phyloP scores from a whole-genome alignment of 805 yeast species.

The Pichia scutulata region DNA sequence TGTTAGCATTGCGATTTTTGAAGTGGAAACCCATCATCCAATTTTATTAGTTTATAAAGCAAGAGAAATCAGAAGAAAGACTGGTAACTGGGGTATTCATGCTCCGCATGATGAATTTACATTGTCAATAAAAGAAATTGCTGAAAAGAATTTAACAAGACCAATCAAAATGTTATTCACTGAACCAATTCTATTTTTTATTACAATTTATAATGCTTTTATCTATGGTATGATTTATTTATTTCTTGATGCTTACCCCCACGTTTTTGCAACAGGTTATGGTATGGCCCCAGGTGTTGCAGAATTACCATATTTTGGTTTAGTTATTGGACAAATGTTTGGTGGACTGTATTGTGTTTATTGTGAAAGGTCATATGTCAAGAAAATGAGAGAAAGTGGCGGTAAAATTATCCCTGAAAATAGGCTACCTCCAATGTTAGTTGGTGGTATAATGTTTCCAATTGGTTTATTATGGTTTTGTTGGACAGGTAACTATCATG shows the following conservation, averaged over 20 bases:
- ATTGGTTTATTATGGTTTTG: slow-evolving; percentile 79
- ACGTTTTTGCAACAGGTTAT: slow-evolving; percentile 58
- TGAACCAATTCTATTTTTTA: slow-evolving; percentile 66
- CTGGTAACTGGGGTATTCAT: slow-evolving; percentile 77
- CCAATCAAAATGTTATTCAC: slow-evolving; percentile 59
- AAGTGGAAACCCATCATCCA: slow-evolving; percentile 68
- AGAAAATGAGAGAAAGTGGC: slow-evolving; percentile 41
- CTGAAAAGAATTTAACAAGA: slow-evolving; percentile 54
- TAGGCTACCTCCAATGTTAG: slow-evolving; percentile 68
- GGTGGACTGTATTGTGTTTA: slow-evolving; percentile 49
- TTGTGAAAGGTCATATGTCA: slow-evolving; percentile 47
- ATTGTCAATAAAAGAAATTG: slow-evolving; percentile 49
- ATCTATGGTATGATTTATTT: slow-evolving; percentile 74
- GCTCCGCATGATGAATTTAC: slow-evolving; percentile 67
- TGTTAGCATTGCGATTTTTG: slow-evolving; percentile 35
- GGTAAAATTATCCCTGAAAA: slow-evolving; percentile 70
- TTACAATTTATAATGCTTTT: slow-evolving; percentile 68
- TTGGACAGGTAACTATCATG: slow-evolving; percentile 77
- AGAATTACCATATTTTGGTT: slow-evolving; percentile 72
- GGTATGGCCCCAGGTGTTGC: slow-evolving; percentile 55
- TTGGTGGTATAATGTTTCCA: slow-evolving; percentile 65
- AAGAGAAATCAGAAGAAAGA: slow-evolving; percentile 47
- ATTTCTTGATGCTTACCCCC: slow-evolving; percentile 68
- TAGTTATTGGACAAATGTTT: slow-evolving; percentile 58
- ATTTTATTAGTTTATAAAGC: slow-evolving; percentile 59